These are phyloP conservation scores for Pholiota microspora DNA, from an alignment of 768 basidiomycete species.

Conservation along the genomic window DNA sequence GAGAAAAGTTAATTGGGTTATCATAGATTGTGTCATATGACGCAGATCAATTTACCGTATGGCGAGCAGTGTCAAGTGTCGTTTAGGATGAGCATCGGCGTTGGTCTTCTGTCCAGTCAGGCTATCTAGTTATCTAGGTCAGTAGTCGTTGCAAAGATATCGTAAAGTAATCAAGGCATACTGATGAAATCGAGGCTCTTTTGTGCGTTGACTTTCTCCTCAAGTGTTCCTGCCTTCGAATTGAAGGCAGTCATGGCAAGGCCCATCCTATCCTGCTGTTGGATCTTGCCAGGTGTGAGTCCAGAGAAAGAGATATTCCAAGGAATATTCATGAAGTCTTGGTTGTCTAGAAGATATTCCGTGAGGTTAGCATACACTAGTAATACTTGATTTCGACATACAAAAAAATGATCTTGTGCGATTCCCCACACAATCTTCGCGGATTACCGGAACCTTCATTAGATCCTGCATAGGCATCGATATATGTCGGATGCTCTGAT, in stretches of 20 bases:
- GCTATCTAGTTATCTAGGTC: slow-evolving; percentile 20
- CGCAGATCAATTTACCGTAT: slow-evolving; percentile 12
- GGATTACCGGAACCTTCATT: slow-evolving; percentile 28
- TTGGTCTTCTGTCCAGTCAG: slow-evolving; percentile 25
- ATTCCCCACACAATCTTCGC: no score
- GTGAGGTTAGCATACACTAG: no score
- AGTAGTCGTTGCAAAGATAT: not conserved
- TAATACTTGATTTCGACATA: not conserved
- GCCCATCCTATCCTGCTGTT: slow-evolving; percentile 17
- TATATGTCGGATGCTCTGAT: not conserved
- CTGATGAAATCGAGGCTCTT: slow-evolving; percentile 23
- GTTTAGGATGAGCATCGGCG: slow-evolving; percentile 16
- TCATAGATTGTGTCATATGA: not conserved
- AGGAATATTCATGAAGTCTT: slow-evolving; percentile 27
- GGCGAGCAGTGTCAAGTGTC: slow-evolving; percentile 15
- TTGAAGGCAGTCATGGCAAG: slow-evolving; percentile 1
- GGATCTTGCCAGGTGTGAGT: slow-evolving; percentile 20
- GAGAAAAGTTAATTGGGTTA: not conserved
- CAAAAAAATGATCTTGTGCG: no score
- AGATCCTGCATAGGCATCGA: slow-evolving; percentile 31
- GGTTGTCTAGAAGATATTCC: slow-evolving; percentile 8
- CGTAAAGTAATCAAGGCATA: slow-evolving; percentile 12
- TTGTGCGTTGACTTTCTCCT: slow-evolving; percentile 20
- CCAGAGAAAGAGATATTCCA: slow-evolving; percentile 33
- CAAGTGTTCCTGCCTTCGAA: slow-evolving; percentile 20